Conservation (phyloP, 257 asterid species). For the Nicotiana tomentosiformis region DNA sequence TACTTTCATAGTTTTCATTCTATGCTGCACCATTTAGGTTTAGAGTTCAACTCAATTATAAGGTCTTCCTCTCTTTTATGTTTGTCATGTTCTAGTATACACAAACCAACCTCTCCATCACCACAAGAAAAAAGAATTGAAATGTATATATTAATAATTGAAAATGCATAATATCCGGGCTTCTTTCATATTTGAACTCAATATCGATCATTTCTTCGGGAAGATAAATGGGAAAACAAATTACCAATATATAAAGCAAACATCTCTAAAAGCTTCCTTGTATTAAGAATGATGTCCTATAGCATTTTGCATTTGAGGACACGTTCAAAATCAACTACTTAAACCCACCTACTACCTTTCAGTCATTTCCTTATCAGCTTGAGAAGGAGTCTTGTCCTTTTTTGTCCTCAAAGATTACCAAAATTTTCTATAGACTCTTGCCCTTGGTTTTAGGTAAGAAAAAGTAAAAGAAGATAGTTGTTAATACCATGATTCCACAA, state of each 20-base stretch:
- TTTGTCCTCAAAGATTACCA: slow-evolving; percentile 50
- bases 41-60: too few species aligned
- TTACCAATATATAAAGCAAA: not conserved
- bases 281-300: not conserved
- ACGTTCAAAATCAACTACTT: not conserved
- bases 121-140: too few species aligned
- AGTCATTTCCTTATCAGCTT: not conserved
- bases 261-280: not conserved
- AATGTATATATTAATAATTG: too few species aligned
- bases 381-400: not conserved
- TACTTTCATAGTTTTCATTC: too few species aligned
- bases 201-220: too few species aligned
- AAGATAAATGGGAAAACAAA: not conserved
- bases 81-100: too few species aligned
- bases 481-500: slow-evolving; percentile 52
- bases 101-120: too few species aligned
- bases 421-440: slow-evolving; percentile 65
- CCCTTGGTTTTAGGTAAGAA: slow-evolving; percentile 76
- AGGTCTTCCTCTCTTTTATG: too few species aligned
- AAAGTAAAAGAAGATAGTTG: slow-evolving; percentile 56
- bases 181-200: too few species aligned
- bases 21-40: too few species aligned
- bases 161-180: too few species aligned
- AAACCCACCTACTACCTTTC: not conserved
- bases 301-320: not conserved